phyloP scores from a whole-genome alignment of 2,329 filamentous ascomycete species.

The Colletotrichum sp. region DNA sequence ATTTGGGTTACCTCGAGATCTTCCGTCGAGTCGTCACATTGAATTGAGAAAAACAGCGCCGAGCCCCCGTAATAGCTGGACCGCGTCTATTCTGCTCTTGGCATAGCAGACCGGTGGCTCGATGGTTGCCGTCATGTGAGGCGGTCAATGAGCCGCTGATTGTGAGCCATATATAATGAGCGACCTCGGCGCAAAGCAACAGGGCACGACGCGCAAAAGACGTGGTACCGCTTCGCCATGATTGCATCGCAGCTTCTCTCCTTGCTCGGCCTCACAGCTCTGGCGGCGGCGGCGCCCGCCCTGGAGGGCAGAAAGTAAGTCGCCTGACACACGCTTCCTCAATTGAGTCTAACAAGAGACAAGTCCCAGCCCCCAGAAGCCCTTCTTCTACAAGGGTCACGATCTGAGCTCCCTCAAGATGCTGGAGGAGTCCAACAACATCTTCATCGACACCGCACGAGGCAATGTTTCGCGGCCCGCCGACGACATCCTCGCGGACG shows the following conservation, averaged over 20 bases:
- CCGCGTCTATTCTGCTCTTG: constrained; percentile 6
- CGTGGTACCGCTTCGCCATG: background rate
- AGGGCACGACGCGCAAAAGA: background rate
- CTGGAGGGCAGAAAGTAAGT: constrained; percentile 2
- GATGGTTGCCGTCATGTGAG: background rate
- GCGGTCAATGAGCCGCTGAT: background rate
- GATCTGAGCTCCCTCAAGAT: constrained; percentile 19
- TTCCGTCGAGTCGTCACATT: constrained; percentile 10
- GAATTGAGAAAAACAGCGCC: background rate
- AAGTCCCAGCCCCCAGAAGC: background rate
- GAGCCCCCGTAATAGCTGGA: constrained; percentile 2
- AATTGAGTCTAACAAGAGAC: background rate
- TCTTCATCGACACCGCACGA: constrained; percentile 15
- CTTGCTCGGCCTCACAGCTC: constrained; percentile 7
- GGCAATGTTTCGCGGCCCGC: constrained; percentile 6
- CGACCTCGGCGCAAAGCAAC: background rate
- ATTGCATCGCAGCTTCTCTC: background rate
- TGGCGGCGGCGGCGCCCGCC: background rate
- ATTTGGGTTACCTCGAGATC: background rate
- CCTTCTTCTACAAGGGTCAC: constrained; percentile 19
- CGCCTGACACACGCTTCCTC: background rate
- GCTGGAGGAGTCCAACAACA: constrained; percentile 8
- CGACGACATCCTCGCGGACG: constrained; percentile 17
- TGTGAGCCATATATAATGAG: background rate
- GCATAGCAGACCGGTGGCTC: background rate